A percentile compares a stretch with the other conserved stretches of the same genome.
Conservation (phyloP, 108 stramenopile genomes). For the Pseudonitzschia delicatissima region DNA sequence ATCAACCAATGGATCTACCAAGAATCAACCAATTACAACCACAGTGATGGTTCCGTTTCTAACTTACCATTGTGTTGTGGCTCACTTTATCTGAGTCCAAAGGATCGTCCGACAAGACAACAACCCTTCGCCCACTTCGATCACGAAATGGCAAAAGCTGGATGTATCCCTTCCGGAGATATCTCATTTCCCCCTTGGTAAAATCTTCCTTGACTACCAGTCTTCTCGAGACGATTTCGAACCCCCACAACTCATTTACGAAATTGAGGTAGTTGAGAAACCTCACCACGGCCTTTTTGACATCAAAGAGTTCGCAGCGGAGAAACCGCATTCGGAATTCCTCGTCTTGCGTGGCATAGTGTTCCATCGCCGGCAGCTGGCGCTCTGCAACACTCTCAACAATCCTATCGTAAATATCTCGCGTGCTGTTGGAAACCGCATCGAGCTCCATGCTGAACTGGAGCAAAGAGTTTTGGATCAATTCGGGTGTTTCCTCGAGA, state of each 20-base stretch:
- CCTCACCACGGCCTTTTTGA: slow-evolving; percentile 21
- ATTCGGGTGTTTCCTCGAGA: slow-evolving; percentile 1
- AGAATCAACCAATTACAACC: no score
- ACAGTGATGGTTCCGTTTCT: no score
- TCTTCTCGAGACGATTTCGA: slow-evolving; percentile 14
- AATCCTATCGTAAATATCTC: not conserved
- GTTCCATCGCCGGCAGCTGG: not conserved
- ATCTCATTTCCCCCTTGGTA: not conserved
- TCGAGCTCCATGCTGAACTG: not conserved
- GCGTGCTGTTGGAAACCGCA: not conserved
- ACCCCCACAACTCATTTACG: slow-evolving; percentile 36
- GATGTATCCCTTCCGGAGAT: slow-evolving; percentile 13
- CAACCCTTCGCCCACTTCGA: slow-evolving; percentile 16
- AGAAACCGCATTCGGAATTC: slow-evolving; percentile 39
- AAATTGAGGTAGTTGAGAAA: slow-evolving; percentile 32
- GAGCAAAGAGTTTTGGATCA: not conserved
- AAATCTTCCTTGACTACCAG: slow-evolving; percentile 18
- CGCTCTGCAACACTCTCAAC: not conserved
- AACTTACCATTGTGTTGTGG: no score
- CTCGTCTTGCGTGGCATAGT: slow-evolving; percentile 13
- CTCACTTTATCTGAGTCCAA: no score
- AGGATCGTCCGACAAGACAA: no score
- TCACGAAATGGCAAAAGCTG: slow-evolving; percentile 29
- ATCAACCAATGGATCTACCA: no score
- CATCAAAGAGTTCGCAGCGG: slow-evolving; percentile 32